Base-by-base conservation (phyloP, 169 alveolate species). In the Cryptosporidium ryanae region DNA sequence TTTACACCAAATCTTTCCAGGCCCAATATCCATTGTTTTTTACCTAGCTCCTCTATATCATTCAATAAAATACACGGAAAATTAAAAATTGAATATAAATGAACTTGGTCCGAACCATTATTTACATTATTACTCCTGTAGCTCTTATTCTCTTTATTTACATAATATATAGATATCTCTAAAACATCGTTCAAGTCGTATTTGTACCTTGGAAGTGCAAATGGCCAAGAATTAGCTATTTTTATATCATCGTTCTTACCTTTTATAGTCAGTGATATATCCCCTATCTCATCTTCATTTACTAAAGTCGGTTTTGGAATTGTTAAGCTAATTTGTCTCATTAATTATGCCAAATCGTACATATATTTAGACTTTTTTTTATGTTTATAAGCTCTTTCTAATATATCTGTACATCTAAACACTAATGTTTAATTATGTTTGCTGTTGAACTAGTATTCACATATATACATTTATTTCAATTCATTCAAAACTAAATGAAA, bases 1-100 rank as follows among this genome's bases (percentile, higher is more conserved):
- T 17, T 18, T 18, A 17, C 3, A 43, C 61, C 87, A 27, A 12
- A 3, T 18, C 38, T 55, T 1, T 7, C 54, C 17, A 76, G 38
- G 8, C 76, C 87, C 15, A 76, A 59, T 38, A 76, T 76, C 87
- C 87, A 76, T 29, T 76, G 87, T 31, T 76, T 76, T 38, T 76
- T 76, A n/a, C 87, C 87, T 25, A 12, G 8, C 6, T 21, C 18
- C 31, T 76, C 71, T 13, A 59, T 55, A 23, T 76, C 87, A n/a
- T 76, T 54, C 3, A 76, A 61, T 43, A 76, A 23, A 7, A 54
- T 43, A 43, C 87, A 76, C 5, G 87, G 87, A 43, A 76, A 76
- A 23, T 76, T n/a, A 7, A 76, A 27, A 13, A 76, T 61, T 18
- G 68, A 61, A 59, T 76, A 54, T 21, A 68, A 29, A 55, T 68